A percentile compares a stretch with the other conserved stretches of the same genome.
phyloP scores from a whole-genome alignment of 306 rosid species.

The Cotoneaster glaucophyllus region DNA sequence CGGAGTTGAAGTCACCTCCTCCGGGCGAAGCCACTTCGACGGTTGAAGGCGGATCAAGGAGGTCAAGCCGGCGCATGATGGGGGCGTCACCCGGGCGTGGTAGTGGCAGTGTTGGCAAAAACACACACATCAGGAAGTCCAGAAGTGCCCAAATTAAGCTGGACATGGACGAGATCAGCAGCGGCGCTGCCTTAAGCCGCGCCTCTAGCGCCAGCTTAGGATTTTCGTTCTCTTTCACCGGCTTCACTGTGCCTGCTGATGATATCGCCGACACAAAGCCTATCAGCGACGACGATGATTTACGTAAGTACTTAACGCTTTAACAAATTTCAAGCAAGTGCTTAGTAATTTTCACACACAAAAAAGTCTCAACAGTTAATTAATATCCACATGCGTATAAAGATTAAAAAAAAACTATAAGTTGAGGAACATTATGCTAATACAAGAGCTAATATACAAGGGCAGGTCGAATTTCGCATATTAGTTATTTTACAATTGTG shows the following conservation, averaged over 20 bases:
- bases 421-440: background rate
- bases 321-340: background rate
- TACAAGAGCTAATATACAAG: background rate
- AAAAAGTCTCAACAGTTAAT: background rate
- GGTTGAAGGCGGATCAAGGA: constrained; percentile 38
- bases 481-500: background rate
- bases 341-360: too few species aligned
- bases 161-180: constrained; percentile 61
- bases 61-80: constrained; percentile 61
- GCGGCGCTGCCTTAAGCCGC: constrained; percentile 84
- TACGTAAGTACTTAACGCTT: constrained; percentile 40
- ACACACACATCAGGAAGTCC: constrained; percentile 80
- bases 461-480: background rate
- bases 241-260: constrained; percentile 84
- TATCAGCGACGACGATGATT: constrained; percentile 88
- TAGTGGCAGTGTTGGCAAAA: constrained; percentile 29
- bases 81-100: constrained; percentile 29
- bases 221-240: constrained; percentile 86
- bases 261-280: constrained; percentile 71
- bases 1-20: constrained; percentile 49
- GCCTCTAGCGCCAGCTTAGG: constrained; percentile 99
- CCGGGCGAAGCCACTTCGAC: constrained; percentile 22
- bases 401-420: background rate
- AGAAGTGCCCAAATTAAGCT: constrained; percentile 85
- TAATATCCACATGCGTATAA: background rate